These are phyloP conservation scores for Tolypocladium sp. DNA, from an alignment of 2,329 filamentous ascomycete species.

Conservation along the genomic window DNA sequence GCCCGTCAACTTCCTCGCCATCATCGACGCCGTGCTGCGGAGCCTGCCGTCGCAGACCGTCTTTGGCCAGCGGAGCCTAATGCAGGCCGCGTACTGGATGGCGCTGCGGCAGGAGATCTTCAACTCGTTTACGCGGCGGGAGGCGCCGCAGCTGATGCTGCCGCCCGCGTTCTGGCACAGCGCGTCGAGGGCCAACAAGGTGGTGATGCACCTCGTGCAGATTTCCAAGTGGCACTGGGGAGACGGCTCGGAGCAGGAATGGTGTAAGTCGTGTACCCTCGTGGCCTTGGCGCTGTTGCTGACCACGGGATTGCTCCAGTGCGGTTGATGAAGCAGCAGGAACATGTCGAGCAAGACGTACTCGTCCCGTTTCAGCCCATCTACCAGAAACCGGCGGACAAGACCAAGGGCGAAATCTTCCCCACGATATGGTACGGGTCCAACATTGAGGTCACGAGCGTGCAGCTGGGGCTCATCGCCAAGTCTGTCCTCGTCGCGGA, in stretches of 20 bases:
- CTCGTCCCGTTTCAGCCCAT: slow-evolving; percentile 23
- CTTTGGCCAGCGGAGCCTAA: slow-evolving; percentile 24
- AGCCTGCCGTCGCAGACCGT: slow-evolving; percentile 25
- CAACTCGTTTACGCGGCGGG: slow-evolving; percentile 27
- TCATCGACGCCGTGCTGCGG: slow-evolving; percentile 28
- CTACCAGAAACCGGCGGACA: slow-evolving; percentile 22
- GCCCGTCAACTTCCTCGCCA: slow-evolving; percentile 28
- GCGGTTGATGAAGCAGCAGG: slow-evolving; percentile 25
- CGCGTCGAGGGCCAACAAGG: slow-evolving; percentile 27
- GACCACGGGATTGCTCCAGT: slow-evolving; percentile 10
- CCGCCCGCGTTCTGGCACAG: slow-evolving; percentile 22
- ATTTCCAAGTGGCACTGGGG: slow-evolving; percentile 32
- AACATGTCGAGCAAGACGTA: slow-evolving; percentile 22
- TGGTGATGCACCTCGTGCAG: slow-evolving; percentile 31
- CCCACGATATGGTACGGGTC: slow-evolving; percentile 29
- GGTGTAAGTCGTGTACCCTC: slow-evolving; percentile 17
- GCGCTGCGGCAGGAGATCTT: slow-evolving; percentile 30
- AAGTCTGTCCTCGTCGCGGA: slow-evolving; percentile 30
- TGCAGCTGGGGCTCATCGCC: slow-evolving; percentile 28
- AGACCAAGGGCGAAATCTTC: slow-evolving; percentile 28
- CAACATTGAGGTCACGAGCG: slow-evolving; percentile 28
- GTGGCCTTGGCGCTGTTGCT: background rate
- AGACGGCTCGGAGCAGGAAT: slow-evolving; percentile 23
- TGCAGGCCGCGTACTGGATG: slow-evolving; percentile 32
- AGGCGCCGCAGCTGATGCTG: slow-evolving; percentile 26